Percentiles rank a stretch among this genome's conserved stretches.
Evolutionary conservation across 495 filamentous ascomycete species (phyloP).

Genomic region (Talaromyces thailandensis): DNA sequence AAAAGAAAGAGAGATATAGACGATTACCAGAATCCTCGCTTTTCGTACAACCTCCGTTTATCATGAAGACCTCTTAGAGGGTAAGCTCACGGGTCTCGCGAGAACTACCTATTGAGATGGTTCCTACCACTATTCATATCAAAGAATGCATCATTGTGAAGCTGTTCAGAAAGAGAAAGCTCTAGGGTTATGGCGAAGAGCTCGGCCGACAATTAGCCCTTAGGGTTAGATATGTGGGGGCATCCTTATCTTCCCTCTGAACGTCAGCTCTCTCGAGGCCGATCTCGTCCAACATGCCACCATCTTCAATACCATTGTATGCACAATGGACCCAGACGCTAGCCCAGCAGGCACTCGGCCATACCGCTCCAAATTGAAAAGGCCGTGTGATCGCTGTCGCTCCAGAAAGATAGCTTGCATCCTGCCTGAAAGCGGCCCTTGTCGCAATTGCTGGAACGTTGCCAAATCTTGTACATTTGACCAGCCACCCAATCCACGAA

Average conservation of each 20-base stretch:
- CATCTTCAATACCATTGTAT: background rate
- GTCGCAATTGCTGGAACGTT: slow-evolving; percentile 2
- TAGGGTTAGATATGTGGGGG: background rate
- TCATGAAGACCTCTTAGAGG: too few species aligned
- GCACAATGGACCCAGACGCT: background rate
- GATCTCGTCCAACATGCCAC: background rate
- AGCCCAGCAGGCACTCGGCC: slow-evolving; percentile 14
- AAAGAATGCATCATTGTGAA: background rate
- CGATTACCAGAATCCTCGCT: too few species aligned
- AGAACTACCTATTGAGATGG: too few species aligned
- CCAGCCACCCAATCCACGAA: background rate
- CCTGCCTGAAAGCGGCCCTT: background rate
- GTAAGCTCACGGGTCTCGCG: too few species aligned
- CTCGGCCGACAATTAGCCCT: background rate
- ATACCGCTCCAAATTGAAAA: slow-evolving; percentile 29
- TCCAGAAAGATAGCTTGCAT: slow-evolving; percentile 25
- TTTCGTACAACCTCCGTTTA: too few species aligned
- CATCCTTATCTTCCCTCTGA: background rate
- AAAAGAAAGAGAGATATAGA: too few species aligned
- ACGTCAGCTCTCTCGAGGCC: background rate
- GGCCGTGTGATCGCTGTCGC: slow-evolving; percentile 30
- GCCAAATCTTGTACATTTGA: background rate
- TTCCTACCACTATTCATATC: too few species aligned
- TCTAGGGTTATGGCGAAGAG: background rate
- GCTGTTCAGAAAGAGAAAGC: background rate